These are phyloP conservation scores for Omphalea diandra DNA, from an alignment of 441 rosid species.

Conservation along the genomic window DNA sequence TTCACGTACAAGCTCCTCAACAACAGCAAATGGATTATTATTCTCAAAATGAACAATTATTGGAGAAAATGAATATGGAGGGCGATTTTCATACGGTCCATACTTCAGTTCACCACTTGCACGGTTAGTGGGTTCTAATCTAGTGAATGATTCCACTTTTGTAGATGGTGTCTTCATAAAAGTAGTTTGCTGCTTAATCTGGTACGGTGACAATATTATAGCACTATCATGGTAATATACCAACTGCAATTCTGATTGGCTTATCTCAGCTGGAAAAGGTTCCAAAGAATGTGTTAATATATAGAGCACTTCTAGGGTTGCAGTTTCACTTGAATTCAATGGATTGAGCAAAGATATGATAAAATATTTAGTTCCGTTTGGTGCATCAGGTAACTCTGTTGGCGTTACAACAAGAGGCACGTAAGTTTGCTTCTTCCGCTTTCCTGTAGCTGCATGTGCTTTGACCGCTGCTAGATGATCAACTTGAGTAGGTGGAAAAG, in stretches of 20 bases:
- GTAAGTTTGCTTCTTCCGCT: conserved; percentile 55
- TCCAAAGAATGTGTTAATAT: conserved; percentile 76
- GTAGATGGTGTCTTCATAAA: conserved; percentile 76
- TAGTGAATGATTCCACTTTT: conserved; percentile 86
- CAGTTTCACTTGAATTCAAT: conserved; percentile 57
- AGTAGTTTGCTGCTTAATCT: conserved; percentile 68
- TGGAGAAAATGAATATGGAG: conserved; percentile 77
- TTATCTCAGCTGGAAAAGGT: conserved; percentile 90
- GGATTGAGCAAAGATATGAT: conserved; percentile 54
- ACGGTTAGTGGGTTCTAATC: conserved; percentile 70
- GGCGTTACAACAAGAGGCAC: conserved; percentile 61
- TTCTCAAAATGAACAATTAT: conserved; percentile 85
- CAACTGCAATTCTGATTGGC: conserved; percentile 90
- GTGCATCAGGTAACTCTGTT: conserved; percentile 65
- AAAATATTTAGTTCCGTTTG: conserved; percentile 69
- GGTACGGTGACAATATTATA: conserved; percentile 70
- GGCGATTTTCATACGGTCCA: conserved; percentile 80
- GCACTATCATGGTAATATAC: conserved; percentile 88
- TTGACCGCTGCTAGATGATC: conserved; percentile 70
- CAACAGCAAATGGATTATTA: conserved; percentile 95
- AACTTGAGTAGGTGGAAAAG: conserved; percentile 72
- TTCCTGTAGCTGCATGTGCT: conserved; percentile 70
- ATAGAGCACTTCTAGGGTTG: conserved; percentile 78
- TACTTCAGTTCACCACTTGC: conserved; percentile 79
- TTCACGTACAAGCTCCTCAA: conserved; percentile 96